Evolutionary conservation across 2,329 filamentous ascomycete genomes (phyloP), one percentile per base, ranked within the genome.

Genomic region (Penicillium sp.): DNA sequence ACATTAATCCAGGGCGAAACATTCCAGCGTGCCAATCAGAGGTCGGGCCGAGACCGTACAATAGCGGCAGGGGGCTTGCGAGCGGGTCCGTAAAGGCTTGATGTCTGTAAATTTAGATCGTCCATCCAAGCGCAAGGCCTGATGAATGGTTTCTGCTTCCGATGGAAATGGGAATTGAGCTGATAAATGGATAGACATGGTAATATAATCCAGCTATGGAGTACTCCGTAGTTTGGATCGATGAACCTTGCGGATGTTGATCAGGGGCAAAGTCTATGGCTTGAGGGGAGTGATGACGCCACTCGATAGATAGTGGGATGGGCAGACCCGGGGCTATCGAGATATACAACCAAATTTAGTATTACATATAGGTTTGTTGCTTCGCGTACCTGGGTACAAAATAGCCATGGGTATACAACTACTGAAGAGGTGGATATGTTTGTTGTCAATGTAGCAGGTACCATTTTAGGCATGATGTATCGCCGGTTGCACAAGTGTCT

Each of bases 21-120:
- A 55, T 56, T 54, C 52, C 52, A 53, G 46, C 46, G 55, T 58
- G 49, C 58, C 57, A 61, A 61, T 61, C 42, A 60, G 44, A 53
- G 49, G 43, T 24, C 42, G 42, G 20, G 31, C 55, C 20, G 20
- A 61, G 60, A 44, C 53, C 57, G 42, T 55, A 60, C 44, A 53
- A 61, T 52, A 56, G 57, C 56, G 56, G 58, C 53, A 56, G 55
- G 54, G 58, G 56, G 49, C 20, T 23, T 23, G 20, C 20, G 27
- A 49, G 59, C 54, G 59, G 62, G 59, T 55, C 59, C 51, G 25
- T 42, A 28, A 53, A 61, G 50, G 57, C 52, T 60, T 56, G 59
- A 48, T 55, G 50, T 18, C 52, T 55, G 54, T 43, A 60, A 61
- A 63, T 63, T 64, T 56, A 54, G 63, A 64, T 63, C 57, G 51